phyloP scores from a whole-genome alignment of 2,329 filamentous ascomycete species.

The Clarireedia monteithiana region DNA sequence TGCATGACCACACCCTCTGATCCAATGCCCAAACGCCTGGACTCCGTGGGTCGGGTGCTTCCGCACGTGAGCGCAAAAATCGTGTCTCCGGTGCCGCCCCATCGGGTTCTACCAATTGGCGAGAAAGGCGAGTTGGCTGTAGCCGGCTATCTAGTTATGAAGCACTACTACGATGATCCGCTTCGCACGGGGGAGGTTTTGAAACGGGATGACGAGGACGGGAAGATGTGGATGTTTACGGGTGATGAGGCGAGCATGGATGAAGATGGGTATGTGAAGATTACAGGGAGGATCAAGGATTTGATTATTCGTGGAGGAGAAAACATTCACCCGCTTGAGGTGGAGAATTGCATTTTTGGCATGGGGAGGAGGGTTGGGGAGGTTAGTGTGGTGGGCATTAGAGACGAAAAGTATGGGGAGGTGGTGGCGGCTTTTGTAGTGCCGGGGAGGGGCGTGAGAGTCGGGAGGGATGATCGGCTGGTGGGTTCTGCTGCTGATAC shows the following conservation, averaged over 20 bases:
- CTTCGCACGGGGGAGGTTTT: constrained; percentile 62
- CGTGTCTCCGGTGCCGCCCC: constrained; percentile 59
- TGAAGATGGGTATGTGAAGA: constrained; percentile 71
- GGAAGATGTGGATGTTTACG: constrained; percentile 72
- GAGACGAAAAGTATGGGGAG: constrained; percentile 79
- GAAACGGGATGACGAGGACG: constrained; percentile 30
- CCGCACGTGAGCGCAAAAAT: constrained; percentile 77
- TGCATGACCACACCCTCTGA: constrained; percentile 64
- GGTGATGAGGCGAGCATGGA: constrained; percentile 91
- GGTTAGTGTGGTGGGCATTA: constrained; percentile 75
- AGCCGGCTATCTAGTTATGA: constrained; percentile 82
- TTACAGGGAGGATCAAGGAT: constrained; percentile 91
- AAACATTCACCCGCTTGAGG: constrained; percentile 89
- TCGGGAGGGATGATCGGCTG: constrained; percentile 22
- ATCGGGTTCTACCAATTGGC: constrained; percentile 51
- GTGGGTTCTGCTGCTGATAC: not conserved
- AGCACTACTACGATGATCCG: constrained; percentile 78
- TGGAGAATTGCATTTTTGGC: constrained; percentile 79
- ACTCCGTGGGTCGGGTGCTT: constrained; percentile 70
- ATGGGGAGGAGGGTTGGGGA: constrained; percentile 62
- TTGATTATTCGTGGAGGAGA: constrained; percentile 92
- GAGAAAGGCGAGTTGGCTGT: constrained; percentile 75
- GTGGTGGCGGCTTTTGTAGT: constrained; percentile 79
- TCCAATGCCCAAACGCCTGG: constrained; percentile 55
- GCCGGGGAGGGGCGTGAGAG: constrained; percentile 28